Evolutionary conservation across 2,329 filamentous ascomycete genomes (phyloP).

Genomic region (Penicillium oxalicum): DNA sequence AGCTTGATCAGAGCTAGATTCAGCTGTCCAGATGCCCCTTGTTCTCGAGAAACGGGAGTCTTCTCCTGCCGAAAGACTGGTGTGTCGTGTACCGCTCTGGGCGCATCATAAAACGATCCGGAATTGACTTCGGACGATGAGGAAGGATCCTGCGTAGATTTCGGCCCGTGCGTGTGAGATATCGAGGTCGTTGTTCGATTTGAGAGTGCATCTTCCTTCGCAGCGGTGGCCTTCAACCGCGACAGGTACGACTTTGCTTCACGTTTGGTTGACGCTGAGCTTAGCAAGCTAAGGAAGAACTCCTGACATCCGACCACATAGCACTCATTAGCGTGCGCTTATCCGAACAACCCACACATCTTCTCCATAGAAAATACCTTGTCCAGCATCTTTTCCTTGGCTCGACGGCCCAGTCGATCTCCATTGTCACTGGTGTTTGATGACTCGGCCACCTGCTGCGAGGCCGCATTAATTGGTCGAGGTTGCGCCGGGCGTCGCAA

Average conservation of each 20-base stretch:
- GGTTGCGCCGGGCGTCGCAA: conserved; percentile 11
- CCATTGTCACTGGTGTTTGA: conserved; percentile 24
- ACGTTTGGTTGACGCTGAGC: conserved; percentile 82
- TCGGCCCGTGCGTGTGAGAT: conserved; percentile 22
- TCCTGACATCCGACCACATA: conserved; percentile 49
- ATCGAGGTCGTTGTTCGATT: conserved; percentile 13
- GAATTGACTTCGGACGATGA: conserved; percentile 51
- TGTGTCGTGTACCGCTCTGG: conserved; percentile 52
- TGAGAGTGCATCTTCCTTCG: conserved; percentile 24
- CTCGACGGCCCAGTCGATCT: conserved; percentile 33
- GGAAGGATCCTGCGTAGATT: conserved; percentile 7
- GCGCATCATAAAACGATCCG: conserved; percentile 54
- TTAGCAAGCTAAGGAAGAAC: conserved; percentile 78
- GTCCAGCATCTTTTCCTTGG: conserved; percentile 42
- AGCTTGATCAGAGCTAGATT: conserved; percentile 86
- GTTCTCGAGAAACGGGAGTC: conserved; percentile 35
- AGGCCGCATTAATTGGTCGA: conserved; percentile 9
- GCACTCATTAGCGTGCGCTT: neutral
- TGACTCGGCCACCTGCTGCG: conserved; percentile 28
- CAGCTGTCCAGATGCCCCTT: conserved; percentile 44
- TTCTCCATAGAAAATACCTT: conserved; percentile 21
- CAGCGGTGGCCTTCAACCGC: conserved; percentile 59
- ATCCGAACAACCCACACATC: neutral
- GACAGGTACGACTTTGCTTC: conserved; percentile 89
- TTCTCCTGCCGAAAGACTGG: conserved; percentile 55